Evolutionary conservation across 2,329 filamentous ascomycete species (phyloP).

Genomic region (Cryphonectria nitschkei): DNA sequence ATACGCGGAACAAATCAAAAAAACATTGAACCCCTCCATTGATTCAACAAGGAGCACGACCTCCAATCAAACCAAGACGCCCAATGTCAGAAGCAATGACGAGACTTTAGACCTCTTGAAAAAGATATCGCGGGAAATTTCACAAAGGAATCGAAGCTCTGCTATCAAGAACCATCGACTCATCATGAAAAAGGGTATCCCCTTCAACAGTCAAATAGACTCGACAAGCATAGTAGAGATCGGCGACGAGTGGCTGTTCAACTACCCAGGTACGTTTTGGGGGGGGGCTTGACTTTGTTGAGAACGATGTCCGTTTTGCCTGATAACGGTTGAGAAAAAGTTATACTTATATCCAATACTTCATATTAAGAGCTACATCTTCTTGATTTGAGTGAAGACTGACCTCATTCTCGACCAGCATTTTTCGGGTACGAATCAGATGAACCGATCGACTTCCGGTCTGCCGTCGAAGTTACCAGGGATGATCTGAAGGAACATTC

Average conservation of each 20-base stretch:
- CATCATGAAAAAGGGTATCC: background rate
- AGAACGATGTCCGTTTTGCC: background rate
- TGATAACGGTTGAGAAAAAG: background rate
- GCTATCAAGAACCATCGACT: background rate
- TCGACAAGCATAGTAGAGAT: background rate
- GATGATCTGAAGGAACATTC: background rate
- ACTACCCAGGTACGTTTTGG: background rate
- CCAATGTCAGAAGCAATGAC: background rate
- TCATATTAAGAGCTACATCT: background rate
- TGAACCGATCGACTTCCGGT: background rate
- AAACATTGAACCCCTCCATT: background rate
- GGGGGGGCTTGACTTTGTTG: background rate
- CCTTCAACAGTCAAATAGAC: background rate
- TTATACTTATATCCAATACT: background rate
- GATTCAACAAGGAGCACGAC: too few relatives aligned
- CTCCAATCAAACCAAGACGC: too few relatives aligned
- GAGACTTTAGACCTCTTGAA: background rate
- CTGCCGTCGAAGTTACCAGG: background rate
- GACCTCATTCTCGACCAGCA: background rate
- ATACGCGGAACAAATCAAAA: background rate
- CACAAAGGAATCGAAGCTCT: background rate
- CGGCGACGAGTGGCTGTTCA: background rate
- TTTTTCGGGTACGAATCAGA: background rate
- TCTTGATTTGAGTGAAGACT: background rate
- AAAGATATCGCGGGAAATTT: background rate